Evolutionary conservation across 495 filamentous ascomycete species (phyloP).

Genomic region (Aspergillus kassunensis): DNA sequence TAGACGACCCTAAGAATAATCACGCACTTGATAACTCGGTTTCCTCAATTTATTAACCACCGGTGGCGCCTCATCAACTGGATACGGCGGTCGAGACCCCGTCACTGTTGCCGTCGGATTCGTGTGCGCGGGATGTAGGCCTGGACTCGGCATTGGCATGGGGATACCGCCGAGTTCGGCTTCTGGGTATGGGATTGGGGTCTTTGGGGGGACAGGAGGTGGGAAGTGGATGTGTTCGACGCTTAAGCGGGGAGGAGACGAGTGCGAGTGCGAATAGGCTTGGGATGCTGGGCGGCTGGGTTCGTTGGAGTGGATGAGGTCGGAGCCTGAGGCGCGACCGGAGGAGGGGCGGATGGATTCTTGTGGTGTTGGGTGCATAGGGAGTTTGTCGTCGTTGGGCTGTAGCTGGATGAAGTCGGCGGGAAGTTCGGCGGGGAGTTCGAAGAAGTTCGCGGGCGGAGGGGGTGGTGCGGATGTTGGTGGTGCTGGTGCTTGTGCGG

Average conservation of each 20-base stretch:
- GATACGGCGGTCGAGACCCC: slow-evolving; percentile 76
- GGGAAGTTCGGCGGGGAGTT: slow-evolving; percentile 58
- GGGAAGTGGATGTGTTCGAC: slow-evolving; percentile 45
- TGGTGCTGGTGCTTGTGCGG: slow-evolving; percentile 10
- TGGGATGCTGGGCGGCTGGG: slow-evolving; percentile 33
- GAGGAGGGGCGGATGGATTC: slow-evolving; percentile 24
- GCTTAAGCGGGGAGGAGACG: slow-evolving; percentile 40
- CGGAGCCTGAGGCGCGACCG: slow-evolving; percentile 37
- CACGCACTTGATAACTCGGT: slow-evolving; percentile 66
- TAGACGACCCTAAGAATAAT: slow-evolving; percentile 11
- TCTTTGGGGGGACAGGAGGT: slow-evolving; percentile 83
- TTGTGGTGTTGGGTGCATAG: slow-evolving; percentile 32
- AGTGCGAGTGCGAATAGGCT: too few relatives aligned
- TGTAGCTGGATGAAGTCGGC: slow-evolving; percentile 31
- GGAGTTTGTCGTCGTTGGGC: slow-evolving; percentile 27
- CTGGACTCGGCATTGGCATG: slow-evolving; percentile 24
- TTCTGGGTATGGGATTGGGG: slow-evolving; percentile 54
- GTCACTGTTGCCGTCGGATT: slow-evolving; percentile 14
- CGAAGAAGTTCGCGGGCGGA: slow-evolving; percentile 51
- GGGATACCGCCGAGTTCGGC: slow-evolving; percentile 27
- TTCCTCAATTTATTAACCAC: slow-evolving; percentile 80
- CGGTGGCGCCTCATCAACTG: slow-evolving; percentile 78
- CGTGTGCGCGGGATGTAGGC: slow-evolving; percentile 17
- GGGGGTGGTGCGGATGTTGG: slow-evolving; percentile 25
- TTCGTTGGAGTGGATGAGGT: slow-evolving; percentile 31